A percentile compares a stretch with the other conserved stretches of the same genome.
Conservation (phyloP, 2,329 filamentous ascomycete genomes). For the Claviceps capensis region DNA sequence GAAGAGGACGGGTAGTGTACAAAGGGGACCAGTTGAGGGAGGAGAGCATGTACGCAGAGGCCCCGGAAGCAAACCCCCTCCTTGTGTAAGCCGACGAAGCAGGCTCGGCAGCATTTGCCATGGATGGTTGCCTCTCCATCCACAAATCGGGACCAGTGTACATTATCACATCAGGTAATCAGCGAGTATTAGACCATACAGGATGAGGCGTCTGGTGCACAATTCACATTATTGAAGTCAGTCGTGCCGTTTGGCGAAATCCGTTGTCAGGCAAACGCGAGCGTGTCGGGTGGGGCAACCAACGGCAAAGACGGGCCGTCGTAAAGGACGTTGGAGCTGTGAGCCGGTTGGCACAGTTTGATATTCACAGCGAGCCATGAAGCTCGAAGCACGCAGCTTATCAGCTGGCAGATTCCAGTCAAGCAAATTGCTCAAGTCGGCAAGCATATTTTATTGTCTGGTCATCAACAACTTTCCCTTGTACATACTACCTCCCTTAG, state of each 20-base stretch:
- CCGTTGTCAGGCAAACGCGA: neutral
- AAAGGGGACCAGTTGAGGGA: slow-evolving; percentile 4
- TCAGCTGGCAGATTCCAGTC: neutral
- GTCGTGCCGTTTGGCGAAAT: neutral
- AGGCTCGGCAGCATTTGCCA: slow-evolving; percentile 11
- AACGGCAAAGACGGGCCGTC: neutral
- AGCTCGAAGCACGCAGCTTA: neutral
- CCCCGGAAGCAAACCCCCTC: slow-evolving; percentile 8
- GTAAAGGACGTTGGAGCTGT: neutral
- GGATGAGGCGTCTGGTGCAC: slow-evolving; percentile 21
- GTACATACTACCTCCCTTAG: neutral
- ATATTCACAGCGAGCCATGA: neutral
- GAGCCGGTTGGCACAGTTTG: neutral
- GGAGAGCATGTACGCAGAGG: neutral
- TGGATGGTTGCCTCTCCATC: slow-evolving; percentile 35
- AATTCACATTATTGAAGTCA: slow-evolving; percentile 12
- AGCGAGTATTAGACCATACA: slow-evolving; percentile 33
- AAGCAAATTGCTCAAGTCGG: neutral
- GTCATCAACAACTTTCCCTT: neutral
- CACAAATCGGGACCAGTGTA: slow-evolving; percentile 30
- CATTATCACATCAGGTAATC: slow-evolving; percentile 33
- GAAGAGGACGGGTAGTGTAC: slow-evolving; percentile 2
- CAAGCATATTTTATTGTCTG: neutral
- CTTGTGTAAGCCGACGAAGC: slow-evolving; percentile 19
- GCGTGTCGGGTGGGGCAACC: neutral